Percentiles rank a stretch among this genome's conserved stretches.
phyloP scores from a whole-genome alignment of 495 filamentous ascomycete genomes.

The Tetracladium setigerum region DNA sequence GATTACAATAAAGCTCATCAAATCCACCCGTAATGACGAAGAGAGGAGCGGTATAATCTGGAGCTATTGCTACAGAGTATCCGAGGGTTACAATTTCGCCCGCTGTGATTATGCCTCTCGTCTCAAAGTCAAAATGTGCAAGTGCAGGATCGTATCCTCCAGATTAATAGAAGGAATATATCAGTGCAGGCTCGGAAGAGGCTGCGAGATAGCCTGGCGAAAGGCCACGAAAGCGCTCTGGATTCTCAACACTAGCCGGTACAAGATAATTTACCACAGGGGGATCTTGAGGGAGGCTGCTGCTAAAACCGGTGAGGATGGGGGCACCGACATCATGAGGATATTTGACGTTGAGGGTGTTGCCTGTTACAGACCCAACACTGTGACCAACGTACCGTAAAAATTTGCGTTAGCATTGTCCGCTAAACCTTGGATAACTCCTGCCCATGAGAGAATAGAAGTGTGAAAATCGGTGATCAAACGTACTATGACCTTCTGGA shows the following conservation, averaged over 20 bases:
- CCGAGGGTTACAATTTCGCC: conserved; percentile 31
- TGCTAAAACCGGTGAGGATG: conserved; percentile 47
- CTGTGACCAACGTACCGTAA: conserved; percentile 54
- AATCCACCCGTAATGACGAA: conserved; percentile 4
- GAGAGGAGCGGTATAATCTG: conserved; percentile 5
- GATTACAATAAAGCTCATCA: background rate
- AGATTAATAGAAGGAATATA: conserved; percentile 36
- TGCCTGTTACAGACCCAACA: conserved; percentile 39
- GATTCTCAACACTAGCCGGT: conserved; percentile 17
- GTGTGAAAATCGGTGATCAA: too few species aligned
- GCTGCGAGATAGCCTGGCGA: conserved; percentile 17
- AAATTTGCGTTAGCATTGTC: conserved; percentile 42
- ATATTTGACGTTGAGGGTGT: conserved; percentile 36
- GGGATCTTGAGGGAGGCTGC: background rate
- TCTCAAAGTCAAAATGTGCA: background rate
- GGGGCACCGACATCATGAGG: conserved; percentile 48
- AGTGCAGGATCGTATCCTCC: conserved; percentile 2
- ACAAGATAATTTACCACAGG: conserved; percentile 25
- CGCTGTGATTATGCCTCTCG: conserved; percentile 1
- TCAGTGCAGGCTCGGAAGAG: background rate
- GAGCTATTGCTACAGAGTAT: background rate
- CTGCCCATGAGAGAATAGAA: too few species aligned
- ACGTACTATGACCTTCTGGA: conserved; percentile 17
- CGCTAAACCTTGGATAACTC: too few species aligned
- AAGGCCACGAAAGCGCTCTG: background rate